Conservation (phyloP, 257 asterid genomes). For the Paulownia fortunei region DNA sequence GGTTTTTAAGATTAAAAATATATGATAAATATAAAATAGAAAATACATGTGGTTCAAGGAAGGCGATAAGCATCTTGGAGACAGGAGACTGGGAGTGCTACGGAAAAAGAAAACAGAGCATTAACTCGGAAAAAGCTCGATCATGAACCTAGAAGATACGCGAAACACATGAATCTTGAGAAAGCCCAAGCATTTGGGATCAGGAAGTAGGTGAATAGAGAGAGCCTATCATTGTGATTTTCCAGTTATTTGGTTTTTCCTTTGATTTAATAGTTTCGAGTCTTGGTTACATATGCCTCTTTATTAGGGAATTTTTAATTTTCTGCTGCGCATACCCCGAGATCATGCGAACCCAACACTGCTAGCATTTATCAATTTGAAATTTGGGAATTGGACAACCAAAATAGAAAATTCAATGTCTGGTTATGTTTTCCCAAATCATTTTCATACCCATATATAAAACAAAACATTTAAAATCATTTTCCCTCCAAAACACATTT, state of each 20-base stretch:
- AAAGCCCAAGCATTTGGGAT: conserved; percentile 4
- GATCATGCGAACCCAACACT: too few relatives aligned
- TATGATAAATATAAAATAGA: neutral
- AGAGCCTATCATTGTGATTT: neutral
- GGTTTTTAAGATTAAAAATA: neutral
- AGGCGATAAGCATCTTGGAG: neutral
- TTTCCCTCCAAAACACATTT: too few relatives aligned
- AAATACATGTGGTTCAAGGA: neutral
- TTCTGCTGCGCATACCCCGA: too few relatives aligned
- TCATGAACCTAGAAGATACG: conserved; percentile 11
- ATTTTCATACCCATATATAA: too few relatives aligned
- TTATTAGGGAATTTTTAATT: neutral
- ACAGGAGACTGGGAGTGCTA: neutral
- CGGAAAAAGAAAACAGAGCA: neutral
- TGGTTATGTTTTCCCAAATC: too few relatives aligned
- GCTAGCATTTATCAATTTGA: too few relatives aligned
- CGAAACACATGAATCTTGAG: neutral
- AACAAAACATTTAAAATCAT: too few relatives aligned
- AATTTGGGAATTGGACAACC: too few relatives aligned
- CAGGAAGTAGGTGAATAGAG: neutral
- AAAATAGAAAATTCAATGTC: too few relatives aligned
- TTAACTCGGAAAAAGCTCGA: neutral
- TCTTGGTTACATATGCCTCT: neutral
- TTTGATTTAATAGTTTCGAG: neutral
- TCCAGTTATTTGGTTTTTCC: neutral